These are phyloP conservation scores for Conoideocrella luteorostrata DNA, from an alignment of 2,329 filamentous ascomycete genomes.

Conservation along the genomic window DNA sequence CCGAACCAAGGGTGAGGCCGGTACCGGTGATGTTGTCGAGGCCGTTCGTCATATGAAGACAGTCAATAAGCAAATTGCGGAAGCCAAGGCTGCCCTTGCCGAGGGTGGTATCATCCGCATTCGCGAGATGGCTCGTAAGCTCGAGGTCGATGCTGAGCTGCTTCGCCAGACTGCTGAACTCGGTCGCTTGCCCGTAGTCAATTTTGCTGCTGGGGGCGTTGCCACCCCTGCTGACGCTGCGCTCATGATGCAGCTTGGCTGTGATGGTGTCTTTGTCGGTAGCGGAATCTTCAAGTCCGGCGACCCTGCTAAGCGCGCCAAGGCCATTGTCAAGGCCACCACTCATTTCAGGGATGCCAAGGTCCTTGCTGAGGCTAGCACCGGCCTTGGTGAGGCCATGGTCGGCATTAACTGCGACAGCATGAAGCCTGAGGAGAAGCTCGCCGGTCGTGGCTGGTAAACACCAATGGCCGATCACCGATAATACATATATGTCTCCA, in stretches of 20 bases:
- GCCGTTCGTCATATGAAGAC: slow-evolving; percentile 94
- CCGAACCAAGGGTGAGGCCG: slow-evolving; percentile 95
- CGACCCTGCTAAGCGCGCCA: slow-evolving; percentile 81
- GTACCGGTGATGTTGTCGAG: slow-evolving; percentile 94
- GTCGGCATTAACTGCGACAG: slow-evolving; percentile 83
- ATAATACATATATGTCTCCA: no score
- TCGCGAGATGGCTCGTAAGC: slow-evolving; percentile 71
- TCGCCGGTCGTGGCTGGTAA: slow-evolving; percentile 82
- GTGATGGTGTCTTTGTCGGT: slow-evolving; percentile 95
- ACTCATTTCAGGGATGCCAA: slow-evolving; percentile 84
- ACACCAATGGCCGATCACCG: no score
- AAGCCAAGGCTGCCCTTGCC: slow-evolving; percentile 67
- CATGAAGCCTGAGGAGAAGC: slow-evolving; percentile 73
- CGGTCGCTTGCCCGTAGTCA: slow-evolving; percentile 86
- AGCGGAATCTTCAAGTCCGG: slow-evolving; percentile 97
- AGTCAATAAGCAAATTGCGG: slow-evolving; percentile 74
- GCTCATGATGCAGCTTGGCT: slow-evolving; percentile 96
- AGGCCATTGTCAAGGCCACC: slow-evolving; percentile 89
- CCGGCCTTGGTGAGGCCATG: slow-evolving; percentile 94
- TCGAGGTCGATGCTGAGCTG: slow-evolving; percentile 71
- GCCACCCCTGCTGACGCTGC: slow-evolving; percentile 97
- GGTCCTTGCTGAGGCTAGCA: slow-evolving; percentile 79
- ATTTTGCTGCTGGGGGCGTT: slow-evolving; percentile 98
- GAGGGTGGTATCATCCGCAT: slow-evolving; percentile 45
- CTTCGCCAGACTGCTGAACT: slow-evolving; percentile 82